phyloP scores from a whole-genome alignment of 805 yeast genomes.

The Nakazawaea sp. region DNA sequence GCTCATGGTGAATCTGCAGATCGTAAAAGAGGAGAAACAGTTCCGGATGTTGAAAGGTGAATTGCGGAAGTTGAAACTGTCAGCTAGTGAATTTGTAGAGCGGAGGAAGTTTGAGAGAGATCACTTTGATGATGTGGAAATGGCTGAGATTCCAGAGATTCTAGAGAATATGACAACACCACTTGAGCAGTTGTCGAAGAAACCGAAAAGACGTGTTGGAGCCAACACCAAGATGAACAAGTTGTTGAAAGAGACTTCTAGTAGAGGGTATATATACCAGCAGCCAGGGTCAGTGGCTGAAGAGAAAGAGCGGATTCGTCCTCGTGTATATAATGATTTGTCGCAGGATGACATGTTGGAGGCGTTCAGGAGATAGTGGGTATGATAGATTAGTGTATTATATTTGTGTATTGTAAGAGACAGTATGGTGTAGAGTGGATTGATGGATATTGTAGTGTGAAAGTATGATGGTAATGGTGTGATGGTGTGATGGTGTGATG shows the following conservation, averaged over 20 bases:
- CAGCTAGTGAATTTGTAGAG: background rate
- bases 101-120: background rate
- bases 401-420: too few species aligned
- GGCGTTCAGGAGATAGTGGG: slow-evolving; percentile 1
- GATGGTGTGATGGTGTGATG: too few species aligned
- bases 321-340: background rate
- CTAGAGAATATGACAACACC: too few species aligned
- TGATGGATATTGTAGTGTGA: too few species aligned
- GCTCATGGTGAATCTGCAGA: slow-evolving; percentile 23
- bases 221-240: background rate
- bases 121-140: background rate
- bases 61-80: background rate
- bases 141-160: too few species aligned
- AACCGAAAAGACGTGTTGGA: background rate
- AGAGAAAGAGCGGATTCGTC: too few species aligned
- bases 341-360: slow-evolving; percentile 16
- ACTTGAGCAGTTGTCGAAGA: too few species aligned
- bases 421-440: too few species aligned
- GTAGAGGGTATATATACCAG: slow-evolving; percentile 5
- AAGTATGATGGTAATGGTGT: too few species aligned
- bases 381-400: too few species aligned
- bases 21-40: slow-evolving; percentile 19
- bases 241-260: slow-evolving; percentile 4
- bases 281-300: background rate
- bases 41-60: slow-evolving; percentile 19